Percentiles rank a stretch among this genome's conserved stretches.
Conservation (phyloP, 805 yeast genomes). For the Metschnikowia hibisci region DNA sequence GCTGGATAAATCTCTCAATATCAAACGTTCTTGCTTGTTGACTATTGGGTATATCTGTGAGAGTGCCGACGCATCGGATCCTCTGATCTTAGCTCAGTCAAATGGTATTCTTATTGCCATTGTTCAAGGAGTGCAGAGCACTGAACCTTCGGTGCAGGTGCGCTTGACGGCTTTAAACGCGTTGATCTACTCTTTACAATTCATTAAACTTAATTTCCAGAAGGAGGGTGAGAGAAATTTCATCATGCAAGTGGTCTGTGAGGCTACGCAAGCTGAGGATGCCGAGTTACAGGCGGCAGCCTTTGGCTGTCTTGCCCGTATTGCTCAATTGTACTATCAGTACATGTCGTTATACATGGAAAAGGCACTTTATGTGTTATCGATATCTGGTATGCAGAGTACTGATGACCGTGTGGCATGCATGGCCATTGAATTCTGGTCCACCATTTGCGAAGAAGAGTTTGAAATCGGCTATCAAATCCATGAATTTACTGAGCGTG, state of each 20-base stretch:
- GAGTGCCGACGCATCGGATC: constrained; percentile 78
- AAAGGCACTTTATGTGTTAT: constrained; percentile 85
- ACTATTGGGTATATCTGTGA: constrained; percentile 97
- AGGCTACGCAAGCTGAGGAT: constrained; percentile 90
- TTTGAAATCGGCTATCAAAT: constrained; percentile 69
- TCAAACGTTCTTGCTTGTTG: constrained; percentile 82
- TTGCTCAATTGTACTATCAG: constrained; percentile 83
- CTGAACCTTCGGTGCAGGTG: constrained; percentile 71
- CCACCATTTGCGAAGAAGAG: constrained; percentile 98
- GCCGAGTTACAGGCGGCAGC: constrained; percentile 87
- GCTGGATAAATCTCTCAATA: constrained; percentile 67
- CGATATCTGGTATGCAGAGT: constrained; percentile 89
- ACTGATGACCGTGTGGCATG: constrained; percentile 83
- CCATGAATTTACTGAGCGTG: constrained; percentile 49
- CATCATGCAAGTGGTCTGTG: constrained; percentile 98
- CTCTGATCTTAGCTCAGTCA: constrained; percentile 75
- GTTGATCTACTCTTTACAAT: constrained; percentile 83
- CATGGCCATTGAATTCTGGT: constrained; percentile 99
- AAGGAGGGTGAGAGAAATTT: constrained; percentile 93
- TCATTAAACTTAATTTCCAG: constrained; percentile 83
- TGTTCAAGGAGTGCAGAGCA: constrained; percentile 89
- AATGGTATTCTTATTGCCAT: constrained; percentile 92
- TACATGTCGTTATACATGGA: constrained; percentile 96
- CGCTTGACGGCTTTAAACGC: constrained; percentile 91
- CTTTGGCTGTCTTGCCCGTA: constrained; percentile 89